Base-by-base conservation (phyloP, 345 rosid genomes). In the Turritis glabra region DNA sequence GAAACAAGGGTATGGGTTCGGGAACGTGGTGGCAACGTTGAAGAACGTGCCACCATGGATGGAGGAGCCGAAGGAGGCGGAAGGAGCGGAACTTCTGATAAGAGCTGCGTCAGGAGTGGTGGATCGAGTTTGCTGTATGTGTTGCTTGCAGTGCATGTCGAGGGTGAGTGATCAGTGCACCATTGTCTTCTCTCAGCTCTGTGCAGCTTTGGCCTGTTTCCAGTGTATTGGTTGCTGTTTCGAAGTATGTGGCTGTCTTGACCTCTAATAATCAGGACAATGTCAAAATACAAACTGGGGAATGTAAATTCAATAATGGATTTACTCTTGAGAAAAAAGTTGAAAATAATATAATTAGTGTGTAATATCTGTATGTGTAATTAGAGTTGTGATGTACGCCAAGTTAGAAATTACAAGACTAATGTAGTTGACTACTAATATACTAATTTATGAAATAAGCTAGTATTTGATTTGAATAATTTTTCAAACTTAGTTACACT, bases 151-250 rank as follows among this genome's bases (percentile, higher is more conserved):
- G 51, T 65, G 93, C 33, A 84, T 91, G 76, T 80, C 91, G 1
- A 48, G 2, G 12, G 61, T 87, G 52, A 91, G 84, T 10, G 84
- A 94, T 72, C 93, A 83, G 62, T 90, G 93, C 52, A 79, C 88
- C 4, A 69, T 90, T 0, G 85, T 73, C 7, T 50, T 85, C 22
- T 37, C 96, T 3, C 97, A 93, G 73, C 43, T 91, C 8, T 91
- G 90, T 66, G 67, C 90, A 12, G 94, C 88, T 12, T 85, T 91
- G 29, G 88, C 96, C 64, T 91, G 92, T 63, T 81, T 87, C 8
- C 85, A 85, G 82, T 91, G 96, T 77, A 0, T 91, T 27, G 82
- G 80, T 79, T 93, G 97, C 77, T 91, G 98, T 66, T 87, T 85
- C 21, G 86, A 84, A 23, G 79, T 93, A 9, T 90, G 90, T 51